These are phyloP conservation scores for Otatea glauca DNA, from an alignment of 176 grass and related monocot genomes.

Conservation along the genomic window DNA sequence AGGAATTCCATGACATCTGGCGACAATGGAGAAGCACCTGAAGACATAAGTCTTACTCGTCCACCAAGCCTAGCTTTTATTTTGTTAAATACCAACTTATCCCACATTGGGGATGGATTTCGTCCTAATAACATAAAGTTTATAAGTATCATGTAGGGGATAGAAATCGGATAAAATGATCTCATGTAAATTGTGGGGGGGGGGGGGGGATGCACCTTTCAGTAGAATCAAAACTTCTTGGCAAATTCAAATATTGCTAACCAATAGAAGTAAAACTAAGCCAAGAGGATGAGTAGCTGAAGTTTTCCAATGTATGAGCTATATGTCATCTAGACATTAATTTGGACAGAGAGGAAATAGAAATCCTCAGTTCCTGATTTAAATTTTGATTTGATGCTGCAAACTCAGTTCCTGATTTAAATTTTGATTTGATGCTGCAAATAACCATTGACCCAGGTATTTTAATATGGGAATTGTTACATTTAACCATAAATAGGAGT, in stretches of 20 bases:
- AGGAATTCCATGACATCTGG: conserved; percentile 93
- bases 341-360: background rate
- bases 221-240: conserved; percentile 16
- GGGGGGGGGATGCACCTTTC: background rate
- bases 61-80: conserved; percentile 94
- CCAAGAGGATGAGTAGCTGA: conserved; percentile 18
- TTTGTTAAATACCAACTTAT: conserved; percentile 97
- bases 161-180: background rate
- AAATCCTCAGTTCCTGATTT: background rate
- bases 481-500: background rate
- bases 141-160: conserved; percentile 6
- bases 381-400: background rate
- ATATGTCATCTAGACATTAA: background rate
- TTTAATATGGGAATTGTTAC: background rate
- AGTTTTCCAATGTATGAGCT: background rate
- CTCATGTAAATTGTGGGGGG: background rate
- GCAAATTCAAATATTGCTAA: conserved; percentile 7
- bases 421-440: background rate
- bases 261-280: conserved; percentile 2
- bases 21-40: conserved; percentile 93
- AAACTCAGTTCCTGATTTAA: background rate
- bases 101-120: conserved; percentile 90
- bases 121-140: conserved; percentile 51
- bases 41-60: conserved; percentile 77
- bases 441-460: background rate